Percentiles rank a stretch among this genome's conserved stretches.
Evolutionary conservation across 2,329 filamentous ascomycete genomes (phyloP).

Genomic region (Penicillium janthinellum): DNA sequence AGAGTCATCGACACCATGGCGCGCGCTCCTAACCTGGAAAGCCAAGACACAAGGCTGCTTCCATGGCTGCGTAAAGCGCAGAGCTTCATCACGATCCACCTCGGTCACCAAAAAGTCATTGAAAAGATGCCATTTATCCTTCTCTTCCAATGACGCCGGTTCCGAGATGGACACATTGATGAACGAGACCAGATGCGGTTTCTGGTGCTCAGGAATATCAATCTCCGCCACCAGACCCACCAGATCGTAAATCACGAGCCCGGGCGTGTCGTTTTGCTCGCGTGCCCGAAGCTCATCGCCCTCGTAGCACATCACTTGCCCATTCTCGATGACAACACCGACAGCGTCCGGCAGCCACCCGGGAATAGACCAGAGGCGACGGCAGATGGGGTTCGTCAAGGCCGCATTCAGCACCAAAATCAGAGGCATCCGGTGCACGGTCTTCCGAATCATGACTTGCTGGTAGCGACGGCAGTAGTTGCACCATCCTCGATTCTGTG

Average conservation of each 20-base stretch:
- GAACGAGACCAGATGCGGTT: constrained; percentile 86
- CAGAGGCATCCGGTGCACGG: constrained; percentile 76
- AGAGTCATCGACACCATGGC: constrained; percentile 78
- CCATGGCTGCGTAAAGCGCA: constrained; percentile 88
- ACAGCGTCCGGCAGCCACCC: constrained; percentile 94
- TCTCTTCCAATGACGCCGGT: constrained; percentile 55
- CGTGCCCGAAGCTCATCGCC: constrained; percentile 84
- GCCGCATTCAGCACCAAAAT: constrained; percentile 88
- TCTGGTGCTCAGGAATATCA: constrained; percentile 79
- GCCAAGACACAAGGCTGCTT: constrained; percentile 86
- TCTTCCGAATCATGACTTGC: constrained; percentile 80
- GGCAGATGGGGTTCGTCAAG: constrained; percentile 69
- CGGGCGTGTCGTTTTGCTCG: constrained; percentile 74
- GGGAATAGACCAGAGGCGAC: constrained; percentile 78
- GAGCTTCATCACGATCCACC: constrained; percentile 76
- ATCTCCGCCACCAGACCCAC: constrained; percentile 90
- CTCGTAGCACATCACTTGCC: constrained; percentile 94
- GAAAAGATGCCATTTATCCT: constrained; percentile 89
- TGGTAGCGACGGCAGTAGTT: constrained; percentile 88
- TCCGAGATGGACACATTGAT: constrained; percentile 69
- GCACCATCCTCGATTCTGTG: constrained; percentile 90
- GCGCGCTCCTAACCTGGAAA: constrained; percentile 79
- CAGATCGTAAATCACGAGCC: constrained; percentile 86
- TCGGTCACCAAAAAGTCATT: constrained; percentile 93
- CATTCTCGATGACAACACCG: constrained; percentile 84